These are phyloP conservation scores for Sophora flavescens DNA, from an alignment of 306 rosid genomes.

Conservation along the genomic window DNA sequence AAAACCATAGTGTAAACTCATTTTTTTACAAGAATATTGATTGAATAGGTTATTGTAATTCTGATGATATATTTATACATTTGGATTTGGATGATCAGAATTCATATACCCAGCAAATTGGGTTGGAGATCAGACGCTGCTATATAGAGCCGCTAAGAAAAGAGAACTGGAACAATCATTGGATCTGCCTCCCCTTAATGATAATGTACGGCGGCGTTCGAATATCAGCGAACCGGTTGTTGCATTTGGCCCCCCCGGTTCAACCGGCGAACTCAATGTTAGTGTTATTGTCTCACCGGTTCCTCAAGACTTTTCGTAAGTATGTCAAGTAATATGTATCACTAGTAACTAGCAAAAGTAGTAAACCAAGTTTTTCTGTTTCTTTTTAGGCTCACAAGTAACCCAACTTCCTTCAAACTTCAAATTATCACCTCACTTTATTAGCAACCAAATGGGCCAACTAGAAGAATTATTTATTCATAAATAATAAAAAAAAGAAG, in stretches of 20 bases:
- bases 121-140: slow-evolving; percentile 92
- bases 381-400: too few species aligned
- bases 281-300: slow-evolving; percentile 85
- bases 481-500: too few species aligned
- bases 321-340: background rate
- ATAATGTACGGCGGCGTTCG: slow-evolving; percentile 51
- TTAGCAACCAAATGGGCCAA: too few species aligned
- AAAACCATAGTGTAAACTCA: background rate
- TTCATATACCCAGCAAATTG: slow-evolving; percentile 88
- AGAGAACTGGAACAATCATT: slow-evolving; percentile 73
- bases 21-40: background rate
- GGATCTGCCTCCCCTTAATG: slow-evolving; percentile 74
- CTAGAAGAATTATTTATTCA: too few species aligned
- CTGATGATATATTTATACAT: background rate
- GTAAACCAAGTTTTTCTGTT: background rate
- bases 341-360: background rate
- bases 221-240: slow-evolving; percentile 73
- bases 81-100: slow-evolving; percentile 49
- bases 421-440: too few species aligned
- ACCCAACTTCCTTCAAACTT: too few species aligned
- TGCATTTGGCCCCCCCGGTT: slow-evolving; percentile 90
- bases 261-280: slow-evolving; percentile 90
- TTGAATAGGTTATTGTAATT: background rate
- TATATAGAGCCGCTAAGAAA: slow-evolving; percentile 80
- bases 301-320: slow-evolving; percentile 84